Percentiles rank a stretch among this genome's conserved stretches.
Conservation (phyloP, 495 filamentous ascomycete genomes). For the Talaromyces nanjingensis region DNA sequence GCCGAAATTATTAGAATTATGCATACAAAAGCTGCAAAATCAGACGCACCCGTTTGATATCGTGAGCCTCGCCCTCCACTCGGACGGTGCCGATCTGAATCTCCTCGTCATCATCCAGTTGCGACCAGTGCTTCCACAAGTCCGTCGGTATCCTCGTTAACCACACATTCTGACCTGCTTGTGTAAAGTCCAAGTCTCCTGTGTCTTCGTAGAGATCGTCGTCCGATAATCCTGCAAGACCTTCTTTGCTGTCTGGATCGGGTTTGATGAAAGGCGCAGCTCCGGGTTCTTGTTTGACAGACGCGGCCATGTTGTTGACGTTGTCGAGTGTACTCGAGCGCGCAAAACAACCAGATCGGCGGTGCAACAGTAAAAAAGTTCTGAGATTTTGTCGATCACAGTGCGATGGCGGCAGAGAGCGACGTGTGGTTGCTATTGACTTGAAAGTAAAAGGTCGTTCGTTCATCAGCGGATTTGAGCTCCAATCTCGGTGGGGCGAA, state of each 20-base stretch:
- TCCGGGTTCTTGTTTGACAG: conserved; percentile 36
- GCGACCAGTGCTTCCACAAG: conserved; percentile 64
- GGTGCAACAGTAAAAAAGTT: too few species aligned
- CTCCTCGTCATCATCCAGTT: conserved; percentile 52
- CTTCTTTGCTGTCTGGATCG: conserved; percentile 54
- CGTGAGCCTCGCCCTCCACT: conserved; percentile 48
- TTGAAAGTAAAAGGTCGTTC: neutral
- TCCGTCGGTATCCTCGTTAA: conserved; percentile 70
- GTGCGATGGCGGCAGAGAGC: conserved; percentile 6
- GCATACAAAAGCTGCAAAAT: neutral
- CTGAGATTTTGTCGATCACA: neutral
- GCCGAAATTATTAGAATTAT: neutral
- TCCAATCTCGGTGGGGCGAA: conserved; percentile 2
- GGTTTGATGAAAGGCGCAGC: conserved; percentile 51
- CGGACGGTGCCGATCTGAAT: conserved; percentile 72
- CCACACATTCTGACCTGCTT: conserved; percentile 52
- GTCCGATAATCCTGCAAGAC: conserved; percentile 56
- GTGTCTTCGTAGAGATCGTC: conserved; percentile 84
- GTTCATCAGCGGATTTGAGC: neutral
- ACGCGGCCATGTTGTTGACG: conserved; percentile 21
- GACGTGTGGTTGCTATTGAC: neutral
- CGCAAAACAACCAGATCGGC: too few species aligned
- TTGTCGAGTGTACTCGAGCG: neutral
- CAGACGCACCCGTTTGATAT: conserved; percentile 43
- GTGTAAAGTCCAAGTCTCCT: conserved; percentile 72